Evolutionary conservation across 371 early-diverging fungal species (phyloP).

Genomic region (Conidiobolus incongruus): DNA sequence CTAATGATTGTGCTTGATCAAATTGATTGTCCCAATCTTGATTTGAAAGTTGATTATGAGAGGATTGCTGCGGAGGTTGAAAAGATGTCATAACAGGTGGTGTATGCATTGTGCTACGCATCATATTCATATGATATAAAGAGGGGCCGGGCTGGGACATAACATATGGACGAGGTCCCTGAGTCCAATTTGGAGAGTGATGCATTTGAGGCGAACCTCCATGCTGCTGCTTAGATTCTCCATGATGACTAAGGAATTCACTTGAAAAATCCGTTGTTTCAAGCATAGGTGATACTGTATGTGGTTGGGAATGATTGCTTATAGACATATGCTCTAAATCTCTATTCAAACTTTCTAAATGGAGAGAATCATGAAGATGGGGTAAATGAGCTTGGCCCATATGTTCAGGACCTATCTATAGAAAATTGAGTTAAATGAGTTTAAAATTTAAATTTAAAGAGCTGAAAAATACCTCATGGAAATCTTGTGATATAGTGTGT

Average conservation of each 20-base stretch:
- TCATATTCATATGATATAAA: neutral
- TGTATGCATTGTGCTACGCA: conserved; percentile 4
- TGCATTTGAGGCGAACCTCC: too few species aligned
- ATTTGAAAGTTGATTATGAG: neutral
- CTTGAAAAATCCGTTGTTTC: too few species aligned
- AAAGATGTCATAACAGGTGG: conserved; percentile 11
- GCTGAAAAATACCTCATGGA: neutral
- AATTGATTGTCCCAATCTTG: conserved; percentile 1
- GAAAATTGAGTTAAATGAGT: neutral
- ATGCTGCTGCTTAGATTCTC: too few species aligned
- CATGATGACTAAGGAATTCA: too few species aligned
- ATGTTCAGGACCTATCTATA: too few species aligned
- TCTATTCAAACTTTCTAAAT: too few species aligned
- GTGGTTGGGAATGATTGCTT: too few species aligned
- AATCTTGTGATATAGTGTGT: neutral
- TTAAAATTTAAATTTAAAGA: neutral
- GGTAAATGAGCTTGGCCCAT: too few species aligned
- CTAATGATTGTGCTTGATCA: conserved; percentile 9
- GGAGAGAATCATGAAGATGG: too few species aligned
- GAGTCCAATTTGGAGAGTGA: too few species aligned
- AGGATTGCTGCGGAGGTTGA: neutral
- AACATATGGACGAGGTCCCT: neutral
- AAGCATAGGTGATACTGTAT: too few species aligned
- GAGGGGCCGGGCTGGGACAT: neutral
- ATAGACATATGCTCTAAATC: too few species aligned